Base-by-base conservation (phyloP, 805 yeast species). In the Yarrowia keelungensis region DNA sequence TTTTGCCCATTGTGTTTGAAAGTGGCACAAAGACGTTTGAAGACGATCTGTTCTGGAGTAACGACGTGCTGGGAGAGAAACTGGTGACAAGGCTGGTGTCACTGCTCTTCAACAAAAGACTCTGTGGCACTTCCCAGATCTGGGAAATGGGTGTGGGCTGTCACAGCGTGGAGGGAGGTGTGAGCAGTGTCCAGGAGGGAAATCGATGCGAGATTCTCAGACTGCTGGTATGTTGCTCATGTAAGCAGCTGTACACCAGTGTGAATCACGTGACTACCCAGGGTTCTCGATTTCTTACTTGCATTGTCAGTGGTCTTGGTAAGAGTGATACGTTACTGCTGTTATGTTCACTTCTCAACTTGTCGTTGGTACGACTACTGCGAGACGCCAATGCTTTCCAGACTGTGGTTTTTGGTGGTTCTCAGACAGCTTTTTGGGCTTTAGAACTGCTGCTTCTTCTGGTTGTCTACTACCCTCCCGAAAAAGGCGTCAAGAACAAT, bases 121-220 rank as follows among this genome's bases (percentile, higher is more conserved):
- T 62, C 2, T 62, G 67, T 14, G 67, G 67, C 36, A 9, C 56
- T 10, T 19, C 46, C 8, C 46, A 47, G 19, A 62, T 62, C 38
- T 62, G 67, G 67, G 67, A 62, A 47, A 62, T 47, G 56, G 67
- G 67, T 2, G 56, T 62, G n/a, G 67, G 47, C 2, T 62, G 67
- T 15, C 56, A 62, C 51, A 59, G 43, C 8, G 54, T 36, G 35
- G 56, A 39, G 15, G 39, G 26, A 15, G 39, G 46, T 2, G 54
- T 47, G n/a, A 62, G 38, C 39, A 38, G 47, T 22, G 47, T 15
- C 1, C 56, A 39, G 38, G 67, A 62, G 16, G 39, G 56, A 3
- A 47, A 62, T 22, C 45, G 67, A 9, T 36, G 54, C 39, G 67
- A 62, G 47, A 49, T 62, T 38, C 46, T 62, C 22, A 19, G 67